phyloP scores from a whole-genome alignment of 169 alveolate species.

The Babesia ovis region DNA sequence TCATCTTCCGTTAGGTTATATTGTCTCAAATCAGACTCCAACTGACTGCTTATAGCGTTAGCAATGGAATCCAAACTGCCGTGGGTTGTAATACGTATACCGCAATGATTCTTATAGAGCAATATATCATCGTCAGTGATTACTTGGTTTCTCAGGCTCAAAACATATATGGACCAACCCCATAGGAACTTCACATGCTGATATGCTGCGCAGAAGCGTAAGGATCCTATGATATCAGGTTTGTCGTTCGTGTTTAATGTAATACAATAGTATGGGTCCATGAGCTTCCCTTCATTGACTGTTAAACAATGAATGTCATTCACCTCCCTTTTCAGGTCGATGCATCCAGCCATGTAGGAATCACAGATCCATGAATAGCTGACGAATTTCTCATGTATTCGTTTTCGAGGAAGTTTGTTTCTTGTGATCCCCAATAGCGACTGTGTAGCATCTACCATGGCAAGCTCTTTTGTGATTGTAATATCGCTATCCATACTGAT shows the following conservation, averaged over 20 bases:
- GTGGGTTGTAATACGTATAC: slow-evolving; percentile 14
- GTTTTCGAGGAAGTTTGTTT: not conserved
- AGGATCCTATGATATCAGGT: not conserved
- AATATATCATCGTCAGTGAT: slow-evolving; percentile 12
- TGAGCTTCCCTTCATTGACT: not conserved
- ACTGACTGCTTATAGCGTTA: slow-evolving; percentile 1
- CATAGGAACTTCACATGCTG: slow-evolving; percentile 42
- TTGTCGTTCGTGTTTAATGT: not conserved
- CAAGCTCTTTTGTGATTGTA: not conserved
- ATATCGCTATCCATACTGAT: slow-evolving; percentile 1
- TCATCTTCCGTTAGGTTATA: slow-evolving; percentile 26
- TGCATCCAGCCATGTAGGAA: slow-evolving; percentile 32
- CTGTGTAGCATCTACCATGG: not conserved
- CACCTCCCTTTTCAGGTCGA: slow-evolving; percentile 23
- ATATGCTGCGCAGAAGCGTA: slow-evolving; percentile 12
- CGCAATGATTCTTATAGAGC: slow-evolving; percentile 57
- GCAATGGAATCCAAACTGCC: slow-evolving; percentile 14
- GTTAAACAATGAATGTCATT: not conserved
- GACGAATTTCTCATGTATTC: slow-evolving; percentile 18
- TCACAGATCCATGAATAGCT: slow-evolving; percentile 55
- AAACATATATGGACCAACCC: slow-evolving; percentile 61
- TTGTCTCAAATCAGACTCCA: not conserved
- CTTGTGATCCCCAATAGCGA: not conserved
- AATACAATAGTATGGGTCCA: not conserved
- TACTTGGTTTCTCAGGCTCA: not conserved